Base-by-base conservation (phyloP, 2,329 filamentous ascomycete species). In the Xylaria sp. region DNA sequence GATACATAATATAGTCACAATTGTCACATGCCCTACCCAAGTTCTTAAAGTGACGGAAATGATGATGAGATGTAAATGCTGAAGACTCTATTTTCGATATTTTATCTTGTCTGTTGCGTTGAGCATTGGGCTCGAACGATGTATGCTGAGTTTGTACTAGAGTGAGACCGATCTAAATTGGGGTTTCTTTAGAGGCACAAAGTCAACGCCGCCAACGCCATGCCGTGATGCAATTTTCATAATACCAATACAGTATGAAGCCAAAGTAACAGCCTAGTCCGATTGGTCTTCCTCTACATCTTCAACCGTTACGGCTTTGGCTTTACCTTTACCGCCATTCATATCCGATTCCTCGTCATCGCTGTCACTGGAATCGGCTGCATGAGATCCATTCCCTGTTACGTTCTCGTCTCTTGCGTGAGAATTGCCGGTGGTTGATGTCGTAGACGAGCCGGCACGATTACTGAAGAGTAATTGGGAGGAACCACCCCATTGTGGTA, bases 401-500 rank as follows among this genome's bases (percentile, higher is more conserved):
- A 42, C 22, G 58, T 25, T 62, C 20, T 69, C 50, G 64, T 38
- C 62, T 61, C 65, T 49, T 57, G 25, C 31, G 38, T 53, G 51
- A 9, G 47, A 17, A 27, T 63, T 55, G 31, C n/a, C 61, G 15
- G 53, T 22, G 22, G 53, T 9, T 62, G 61, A 36, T n/a, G 69
- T 51, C 17, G 71, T 58, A 15, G 69, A 67, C 0, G 68, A 65
- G 44, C 61, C 56, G 11, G 65, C 65, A 58, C 76, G 76, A 54
- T 74, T 77, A 17, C 76, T 76, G 63, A 86, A 86, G n/a, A 65
- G 49, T 0, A 86, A 76, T 71, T 86, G 85, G 17, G 83, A 79
- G 2, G 82, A 76, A 15, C 83, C 82, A 53, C 83, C 83, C 85
- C 85, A 87, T 63, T 81, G 83, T 5, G 85, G 84, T 65, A 81